Evolutionary conservation across 2,329 filamentous ascomycete species (phyloP), one percentile per base, ranked within the genome.

Genomic region (Pseudogymnoascus sp.): DNA sequence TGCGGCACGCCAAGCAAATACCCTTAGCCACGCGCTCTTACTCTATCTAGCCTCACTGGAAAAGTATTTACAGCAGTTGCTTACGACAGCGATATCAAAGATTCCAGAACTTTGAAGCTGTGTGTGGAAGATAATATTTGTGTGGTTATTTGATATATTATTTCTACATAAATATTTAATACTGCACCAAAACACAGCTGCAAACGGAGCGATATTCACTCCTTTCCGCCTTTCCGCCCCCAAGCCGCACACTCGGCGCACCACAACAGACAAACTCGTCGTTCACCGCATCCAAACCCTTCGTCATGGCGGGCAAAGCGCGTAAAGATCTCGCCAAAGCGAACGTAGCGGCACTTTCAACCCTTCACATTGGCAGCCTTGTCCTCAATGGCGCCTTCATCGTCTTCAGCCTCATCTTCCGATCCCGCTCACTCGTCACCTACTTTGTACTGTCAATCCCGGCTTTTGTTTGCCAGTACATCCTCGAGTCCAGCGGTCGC

Each of bases 401-500:
- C 64, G 72, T 91, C 61, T 81, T 89, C 70, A 69, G 84, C 62
- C 70, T 89, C 72, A 78, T 90, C 74, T 83, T 88, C 71, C 80
- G 81, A 65, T 81, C 84, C 35, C 88, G 87, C 65, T 87, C 85
- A 11, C 77, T 88, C 24, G 76, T 87, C 61, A 79, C 85, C 65
- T 99, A 96, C 76, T 73, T 85, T 64, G 66, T 92, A 43, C 78
- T 97, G 67, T 91, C 89, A 2, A 74, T 84, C 0, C 95, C 95
- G 0, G 86, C 88, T 61, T 81, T 96, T 61, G 72, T 88, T 69
- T 91, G 95, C 77, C 87, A 98, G 75, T 89, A 90, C 72, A 87
- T 91, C 70, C 88, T 99, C 66, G 95, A 99, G 76, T 83, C 84
- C 56, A 86, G 92, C 6, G 91, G 90, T 11, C 89, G 93, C 8